Evolutionary conservation across 1,284 basidiomycete species (phyloP).

Genomic region (Leccinum insolens): DNA sequence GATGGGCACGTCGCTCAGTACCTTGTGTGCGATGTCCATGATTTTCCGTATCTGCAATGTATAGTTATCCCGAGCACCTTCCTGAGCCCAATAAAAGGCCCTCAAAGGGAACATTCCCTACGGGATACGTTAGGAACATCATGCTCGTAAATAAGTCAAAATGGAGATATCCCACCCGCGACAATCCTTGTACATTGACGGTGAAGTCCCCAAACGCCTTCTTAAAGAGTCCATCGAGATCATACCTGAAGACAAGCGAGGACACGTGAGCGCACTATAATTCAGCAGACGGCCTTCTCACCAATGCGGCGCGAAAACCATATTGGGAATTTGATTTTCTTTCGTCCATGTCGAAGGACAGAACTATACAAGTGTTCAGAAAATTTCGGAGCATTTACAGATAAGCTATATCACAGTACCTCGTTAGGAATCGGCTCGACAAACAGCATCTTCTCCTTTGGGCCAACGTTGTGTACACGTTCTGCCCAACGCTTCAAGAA

Average conservation of each 20-base stretch:
- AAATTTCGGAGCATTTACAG: background rate
- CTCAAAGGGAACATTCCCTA: slow-evolving; percentile 84
- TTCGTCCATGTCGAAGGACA: slow-evolving; percentile 78
- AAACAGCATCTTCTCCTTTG: slow-evolving; percentile 71
- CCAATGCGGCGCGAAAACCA: slow-evolving; percentile 94
- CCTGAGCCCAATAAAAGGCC: slow-evolving; percentile 86
- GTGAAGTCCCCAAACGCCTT: slow-evolving; percentile 84
- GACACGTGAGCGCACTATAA: background rate
- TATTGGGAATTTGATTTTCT: slow-evolving; percentile 64
- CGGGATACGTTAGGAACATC: slow-evolving; percentile 8
- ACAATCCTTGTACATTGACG: slow-evolving; percentile 89
- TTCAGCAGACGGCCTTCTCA: slow-evolving; percentile 34
- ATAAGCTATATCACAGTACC: slow-evolving; percentile 42
- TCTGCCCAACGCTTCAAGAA: slow-evolving; percentile 76
- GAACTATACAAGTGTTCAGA: slow-evolving; percentile 51
- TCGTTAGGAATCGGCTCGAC: slow-evolving; percentile 91
- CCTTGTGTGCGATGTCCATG: slow-evolving; percentile 63
- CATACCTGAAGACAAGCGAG: slow-evolving; percentile 69
- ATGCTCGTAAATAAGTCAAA: background rate
- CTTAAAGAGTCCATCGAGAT: slow-evolving; percentile 81
- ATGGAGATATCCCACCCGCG: slow-evolving; percentile 55
- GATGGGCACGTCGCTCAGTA: slow-evolving; percentile 78
- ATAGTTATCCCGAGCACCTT: slow-evolving; percentile 81
- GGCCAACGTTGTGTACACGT: slow-evolving; percentile 54
- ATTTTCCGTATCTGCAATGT: slow-evolving; percentile 81